Evolutionary conservation across 1,284 basidiomycete genomes (phyloP), one percentile per base, ranked within the genome.

Genomic region (Irpex rosettiformis): DNA sequence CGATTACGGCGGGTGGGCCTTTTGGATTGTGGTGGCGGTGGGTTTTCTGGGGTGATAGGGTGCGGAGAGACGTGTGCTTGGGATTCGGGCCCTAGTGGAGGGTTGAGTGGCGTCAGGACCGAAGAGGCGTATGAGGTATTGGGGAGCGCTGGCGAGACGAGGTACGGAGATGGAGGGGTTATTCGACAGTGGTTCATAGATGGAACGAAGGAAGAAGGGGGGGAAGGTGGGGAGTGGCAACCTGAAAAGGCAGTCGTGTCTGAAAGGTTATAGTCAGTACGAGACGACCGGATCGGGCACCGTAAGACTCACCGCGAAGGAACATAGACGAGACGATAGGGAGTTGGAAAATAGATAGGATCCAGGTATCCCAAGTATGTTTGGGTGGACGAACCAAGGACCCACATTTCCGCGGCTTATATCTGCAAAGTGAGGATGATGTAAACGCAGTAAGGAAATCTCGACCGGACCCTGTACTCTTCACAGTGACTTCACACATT

Each of bases 1-100:
- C 48, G 48, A 29, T 29, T 51, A 11, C 48, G 24, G 74, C 77
- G 3, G 67, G 62, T 33, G 30, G 52, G 40, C 29, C 54, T 54
- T 54, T 55, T 40, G 52, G 63, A 25, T 55, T 54, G 16, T 28
- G 51, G 37, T 40, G 37, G 37, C 2, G 37, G 3, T 16, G 37
- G 37, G n/a, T n/a, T n/a, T n/a, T n/a, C n/a, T 45, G 18, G 43
- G 43, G 24, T 28, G 37, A n/a, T 33, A 55, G 21, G 45, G 45
- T 52, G 25, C 4, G 33, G 16, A 16, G 37, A 16, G 13, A n/a
- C 3, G 37, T 40, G n/a, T 13, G 37, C 11, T 13, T 40, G n/a
- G 37, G 11, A n/a, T n/a, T 40, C 37, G 10, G n/a, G n/a, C 21
- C 51, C 25, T 8, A 10, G 30, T 16, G 18, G 22, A 47, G 43